Conservation (phyloP, 805 yeast species). For the Pichia californica region DNA sequence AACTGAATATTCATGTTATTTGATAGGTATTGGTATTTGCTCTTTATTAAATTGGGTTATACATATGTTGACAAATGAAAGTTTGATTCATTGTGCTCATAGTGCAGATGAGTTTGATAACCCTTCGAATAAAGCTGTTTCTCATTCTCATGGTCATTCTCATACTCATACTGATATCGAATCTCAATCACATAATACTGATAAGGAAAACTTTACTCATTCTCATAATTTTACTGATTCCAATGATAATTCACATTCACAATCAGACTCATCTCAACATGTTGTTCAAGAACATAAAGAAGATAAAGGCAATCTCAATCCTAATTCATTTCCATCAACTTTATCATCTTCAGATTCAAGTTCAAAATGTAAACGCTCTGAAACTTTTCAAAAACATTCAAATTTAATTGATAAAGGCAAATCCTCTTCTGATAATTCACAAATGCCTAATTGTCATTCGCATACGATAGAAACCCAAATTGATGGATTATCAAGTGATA, state of each 20-base stretch:
- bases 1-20: conserved; percentile 35
- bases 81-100: conserved; percentile 83
- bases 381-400: too few species aligned
- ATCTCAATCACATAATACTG: too few species aligned
- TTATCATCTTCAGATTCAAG: not conserved
- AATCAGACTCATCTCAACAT: too few species aligned
- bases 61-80: conserved; percentile 71
- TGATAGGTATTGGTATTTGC: conserved; percentile 57
- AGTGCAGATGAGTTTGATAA: conserved; percentile 20
- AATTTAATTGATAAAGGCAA: not conserved
- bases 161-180: too few species aligned
- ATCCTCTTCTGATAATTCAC: not conserved
- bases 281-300: too few species aligned
- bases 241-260: too few species aligned
- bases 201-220: conserved; percentile 12
- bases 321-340: too few species aligned
- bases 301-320: too few species aligned
- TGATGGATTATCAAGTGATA: too few species aligned
- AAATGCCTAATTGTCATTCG: not conserved
- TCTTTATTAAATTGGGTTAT: conserved; percentile 54
- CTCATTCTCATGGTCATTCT: conserved; percentile 4
- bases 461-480: too few species aligned
- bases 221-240: conserved; percentile 12
- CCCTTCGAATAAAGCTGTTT: not conserved
- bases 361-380: too few species aligned